Evolutionary conservation across 345 rosid genomes (phyloP), one percentile per base, ranked within the genome.

Genomic region (Clarkia xantiana): DNA sequence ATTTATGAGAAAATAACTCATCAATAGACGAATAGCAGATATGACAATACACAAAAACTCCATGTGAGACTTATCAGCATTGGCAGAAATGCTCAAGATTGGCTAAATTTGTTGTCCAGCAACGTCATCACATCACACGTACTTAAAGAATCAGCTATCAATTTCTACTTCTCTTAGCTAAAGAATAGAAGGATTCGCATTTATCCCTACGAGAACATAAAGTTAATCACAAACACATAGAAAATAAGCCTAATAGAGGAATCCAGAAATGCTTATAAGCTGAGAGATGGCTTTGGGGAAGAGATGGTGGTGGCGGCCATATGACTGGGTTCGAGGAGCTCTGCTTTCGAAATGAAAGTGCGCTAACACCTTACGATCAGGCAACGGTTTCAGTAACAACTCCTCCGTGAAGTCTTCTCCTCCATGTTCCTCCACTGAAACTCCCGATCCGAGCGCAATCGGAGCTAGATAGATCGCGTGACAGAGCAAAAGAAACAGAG

Each of bases 271-370:
- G 11, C 53, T 9, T 79, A 91, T 95, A 90, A 87, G 75, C 71
- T 84, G 99, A 54, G 95, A 71, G 45, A 91, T 84, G 67, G 96
- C 69, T 70, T 91, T 87, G n/a, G 99, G 99, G 69, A 82, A 91
- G 62, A 87, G 86, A 63, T 78, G 99, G 60, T 77, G 99, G 67
- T 77, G 95, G 58, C 74, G 81, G 71, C 94, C 94, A 72, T 77
- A 73, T 20, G 87, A 72, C n/a, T 44, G 57, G 0, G 83, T 74
- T 6, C 72, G 70, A 59, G 86, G 79, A 53, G 95, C 82, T 57
- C 55, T 66, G 62, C 62, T 82, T 64, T 71, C 58, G 60, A 91
- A 87, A 63, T 80, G 90, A 70, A 91, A 91, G 65, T 81, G 93
- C 34, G 96, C 77, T 57, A 86, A 66, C 17, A 86, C 77, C 67